Evolutionary conservation across 176 grass and related monocot species (phyloP).

Genomic region (Lolium perenne): DNA sequence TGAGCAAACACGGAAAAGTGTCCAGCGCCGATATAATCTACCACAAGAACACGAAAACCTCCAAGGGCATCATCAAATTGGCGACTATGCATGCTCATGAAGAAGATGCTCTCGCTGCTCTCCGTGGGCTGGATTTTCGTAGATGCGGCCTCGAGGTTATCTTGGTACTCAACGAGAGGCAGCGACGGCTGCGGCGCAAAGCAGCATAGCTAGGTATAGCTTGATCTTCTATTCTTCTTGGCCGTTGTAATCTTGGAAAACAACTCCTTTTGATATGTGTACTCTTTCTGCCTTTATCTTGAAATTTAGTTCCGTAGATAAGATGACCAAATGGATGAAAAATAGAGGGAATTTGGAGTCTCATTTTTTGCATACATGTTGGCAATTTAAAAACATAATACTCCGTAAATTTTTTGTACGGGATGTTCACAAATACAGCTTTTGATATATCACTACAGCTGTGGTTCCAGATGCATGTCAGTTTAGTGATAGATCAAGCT

Average conservation of each 20-base stretch:
- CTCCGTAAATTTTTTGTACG: too few relatives aligned
- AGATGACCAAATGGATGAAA: background rate
- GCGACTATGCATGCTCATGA: background rate
- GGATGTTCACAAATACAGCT: background rate
- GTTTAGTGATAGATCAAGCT: too few relatives aligned
- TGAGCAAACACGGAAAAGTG: slow-evolving; percentile 1
- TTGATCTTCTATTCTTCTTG: background rate
- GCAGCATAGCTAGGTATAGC: background rate
- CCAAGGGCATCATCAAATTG: background rate
- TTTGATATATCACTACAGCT: background rate
- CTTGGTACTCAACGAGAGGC: background rate
- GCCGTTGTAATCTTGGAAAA: background rate
- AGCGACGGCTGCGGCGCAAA: background rate
- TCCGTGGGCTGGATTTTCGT: background rate
- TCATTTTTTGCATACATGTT: background rate
- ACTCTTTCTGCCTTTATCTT: background rate
- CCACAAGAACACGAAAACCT: too few relatives aligned
- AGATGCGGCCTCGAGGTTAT: background rate
- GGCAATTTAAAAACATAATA: too few relatives aligned
- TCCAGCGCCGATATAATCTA: background rate
- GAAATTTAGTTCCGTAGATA: background rate
- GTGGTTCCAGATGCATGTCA: too few relatives aligned
- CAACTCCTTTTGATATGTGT: background rate
- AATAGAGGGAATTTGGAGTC: background rate
- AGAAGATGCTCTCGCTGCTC: background rate